Evolutionary conservation across 495 filamentous ascomycete species (phyloP).

Genomic region (Niebla homalea): DNA sequence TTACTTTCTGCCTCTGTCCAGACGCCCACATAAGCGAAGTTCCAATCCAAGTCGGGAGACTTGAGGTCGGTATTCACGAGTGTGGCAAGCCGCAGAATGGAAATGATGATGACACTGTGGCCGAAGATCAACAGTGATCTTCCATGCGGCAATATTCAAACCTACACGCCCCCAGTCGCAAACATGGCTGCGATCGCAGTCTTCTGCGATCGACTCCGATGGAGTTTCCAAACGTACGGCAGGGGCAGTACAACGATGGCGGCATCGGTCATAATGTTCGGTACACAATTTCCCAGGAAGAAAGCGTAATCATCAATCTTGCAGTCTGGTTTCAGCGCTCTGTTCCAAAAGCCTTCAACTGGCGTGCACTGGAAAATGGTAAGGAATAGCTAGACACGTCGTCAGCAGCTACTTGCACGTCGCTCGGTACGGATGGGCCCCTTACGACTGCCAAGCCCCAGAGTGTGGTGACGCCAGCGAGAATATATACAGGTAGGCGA

Average conservation of each 20-base stretch:
- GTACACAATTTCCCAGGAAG: constrained; percentile 27
- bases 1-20: constrained; percentile 2
- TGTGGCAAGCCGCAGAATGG: constrained; percentile 20
- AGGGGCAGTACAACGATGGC: constrained; percentile 37
- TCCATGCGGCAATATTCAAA: neutral
- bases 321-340: constrained; percentile 6
- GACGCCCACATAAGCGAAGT: neutral
- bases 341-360: constrained; percentile 3
- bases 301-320: constrained; percentile 21
- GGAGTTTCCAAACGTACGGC: constrained; percentile 30
- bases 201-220: constrained; percentile 28
- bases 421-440: neutral
- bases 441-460: constrained; percentile 22
- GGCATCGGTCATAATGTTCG: constrained; percentile 32
- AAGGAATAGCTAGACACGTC: constrained; percentile 9
- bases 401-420: neutral
- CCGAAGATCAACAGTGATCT: neutral
- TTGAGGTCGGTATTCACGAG: neutral
- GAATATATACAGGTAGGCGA: constrained; percentile 14
- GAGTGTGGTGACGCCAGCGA: constrained; percentile 19
- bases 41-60: constrained; percentile 5
- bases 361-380: constrained; percentile 27
- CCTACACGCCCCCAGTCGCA: constrained; percentile 14
- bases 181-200: constrained; percentile 10
- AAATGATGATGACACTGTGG: constrained; percentile 19